Evolutionary conservation across 2,329 filamentous ascomycete genomes (phyloP).

Genomic region (Capronia epimyces): DNA sequence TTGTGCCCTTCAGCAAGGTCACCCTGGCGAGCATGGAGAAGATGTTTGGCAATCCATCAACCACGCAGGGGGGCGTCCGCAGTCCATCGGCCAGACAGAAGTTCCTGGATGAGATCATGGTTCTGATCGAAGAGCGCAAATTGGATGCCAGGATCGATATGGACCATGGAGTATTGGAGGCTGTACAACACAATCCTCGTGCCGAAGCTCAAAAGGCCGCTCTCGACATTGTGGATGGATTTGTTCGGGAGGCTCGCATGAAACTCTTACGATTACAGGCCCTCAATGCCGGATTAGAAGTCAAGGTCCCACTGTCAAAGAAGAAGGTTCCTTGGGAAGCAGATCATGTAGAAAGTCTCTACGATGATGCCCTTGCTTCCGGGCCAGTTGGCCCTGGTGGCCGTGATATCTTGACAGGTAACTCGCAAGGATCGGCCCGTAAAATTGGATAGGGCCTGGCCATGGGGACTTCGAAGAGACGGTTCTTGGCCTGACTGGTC

Average conservation of each 20-base stretch:
- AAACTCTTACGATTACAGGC: conserved; percentile 74
- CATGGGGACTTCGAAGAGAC: neutral
- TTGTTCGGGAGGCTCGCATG: conserved; percentile 69
- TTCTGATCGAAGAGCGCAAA: conserved; percentile 67
- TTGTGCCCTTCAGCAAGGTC: conserved; percentile 82
- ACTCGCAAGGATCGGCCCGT: conserved; percentile 1
- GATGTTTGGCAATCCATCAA: conserved; percentile 60
- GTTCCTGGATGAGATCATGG: conserved; percentile 59
- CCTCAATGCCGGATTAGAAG: conserved; percentile 67
- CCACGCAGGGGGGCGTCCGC: conserved; percentile 44
- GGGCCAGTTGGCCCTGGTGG: conserved; percentile 10
- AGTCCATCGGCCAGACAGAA: neutral
- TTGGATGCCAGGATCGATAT: conserved; percentile 79
- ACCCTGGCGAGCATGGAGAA: conserved; percentile 71
- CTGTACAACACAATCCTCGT: conserved; percentile 62
- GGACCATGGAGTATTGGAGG: conserved; percentile 73
- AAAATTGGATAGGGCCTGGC: conserved; percentile 17
- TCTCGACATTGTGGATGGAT: conserved; percentile 62
- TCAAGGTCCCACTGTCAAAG: conserved; percentile 40
- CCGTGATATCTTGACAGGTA: conserved; percentile 5
- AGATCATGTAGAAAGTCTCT: conserved; percentile 5
- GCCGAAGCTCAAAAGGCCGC: conserved; percentile 64
- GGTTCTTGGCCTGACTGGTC: neutral
- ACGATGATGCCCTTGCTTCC: conserved; percentile 6
- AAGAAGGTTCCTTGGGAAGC: conserved; percentile 20